Conservation (phyloP, 2,329 filamentous ascomycete species). For the Alternaria viburni region DNA sequence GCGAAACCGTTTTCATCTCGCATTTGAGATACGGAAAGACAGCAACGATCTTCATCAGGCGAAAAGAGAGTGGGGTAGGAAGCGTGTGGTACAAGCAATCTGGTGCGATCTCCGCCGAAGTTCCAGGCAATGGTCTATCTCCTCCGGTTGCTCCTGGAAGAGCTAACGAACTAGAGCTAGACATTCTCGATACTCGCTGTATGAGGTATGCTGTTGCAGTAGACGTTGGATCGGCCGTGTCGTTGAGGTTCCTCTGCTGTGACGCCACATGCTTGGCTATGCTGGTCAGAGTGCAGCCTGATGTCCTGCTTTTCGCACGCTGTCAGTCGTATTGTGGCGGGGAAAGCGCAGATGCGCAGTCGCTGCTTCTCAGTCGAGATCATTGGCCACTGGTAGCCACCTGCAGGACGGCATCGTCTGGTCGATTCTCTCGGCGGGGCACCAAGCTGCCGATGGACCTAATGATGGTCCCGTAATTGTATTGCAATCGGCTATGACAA, state of each 20-base stretch:
- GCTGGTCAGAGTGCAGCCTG: not conserved
- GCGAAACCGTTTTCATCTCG: not conserved
- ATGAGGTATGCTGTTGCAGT: too few species aligned
- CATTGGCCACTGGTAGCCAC: not conserved
- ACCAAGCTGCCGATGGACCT: not conserved
- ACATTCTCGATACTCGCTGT: too few species aligned
- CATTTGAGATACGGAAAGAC: not conserved
- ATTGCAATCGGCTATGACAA: too few species aligned
- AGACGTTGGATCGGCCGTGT: not conserved
- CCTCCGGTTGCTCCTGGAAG: too few species aligned
- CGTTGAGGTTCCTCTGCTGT: not conserved
- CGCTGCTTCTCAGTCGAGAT: not conserved
- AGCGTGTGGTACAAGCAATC: not conserved
- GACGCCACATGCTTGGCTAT: not conserved
- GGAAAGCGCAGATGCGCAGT: not conserved
- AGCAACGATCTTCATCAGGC: rapidly evolving
- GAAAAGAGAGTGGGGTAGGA: not conserved
- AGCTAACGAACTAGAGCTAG: too few species aligned
- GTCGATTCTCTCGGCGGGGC: rapidly evolving
- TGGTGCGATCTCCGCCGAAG: not conserved
- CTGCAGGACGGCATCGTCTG: not conserved
- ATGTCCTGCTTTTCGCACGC: not conserved
- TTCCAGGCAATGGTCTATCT: too few species aligned
- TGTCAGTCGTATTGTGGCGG: not conserved
- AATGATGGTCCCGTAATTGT: too few species aligned